Evolutionary conservation across 2,329 filamentous ascomycete genomes (phyloP).

Genomic region (Sporothrix pallida): DNA sequence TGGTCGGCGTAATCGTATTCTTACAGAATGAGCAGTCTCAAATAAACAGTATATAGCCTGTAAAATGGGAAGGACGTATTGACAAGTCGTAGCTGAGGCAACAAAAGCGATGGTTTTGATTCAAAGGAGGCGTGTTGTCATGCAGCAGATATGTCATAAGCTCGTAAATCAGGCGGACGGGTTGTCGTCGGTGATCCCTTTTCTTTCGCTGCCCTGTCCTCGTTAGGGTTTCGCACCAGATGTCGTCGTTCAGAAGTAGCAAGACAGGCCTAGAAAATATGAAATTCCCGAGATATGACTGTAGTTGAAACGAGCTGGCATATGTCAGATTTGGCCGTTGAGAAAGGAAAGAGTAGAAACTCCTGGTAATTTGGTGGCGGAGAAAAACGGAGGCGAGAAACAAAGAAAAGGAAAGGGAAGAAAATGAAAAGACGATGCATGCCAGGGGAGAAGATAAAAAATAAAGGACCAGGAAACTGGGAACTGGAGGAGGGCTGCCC

Average conservation of each 20-base stretch:
- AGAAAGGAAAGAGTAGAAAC: not conserved
- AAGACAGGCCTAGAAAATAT: not conserved
- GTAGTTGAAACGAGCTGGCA: not conserved
- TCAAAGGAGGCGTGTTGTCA: constrained; percentile 21
- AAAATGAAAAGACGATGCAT: constrained; percentile 13
- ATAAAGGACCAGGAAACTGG: not conserved
- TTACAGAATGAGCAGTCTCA: constrained; percentile 25
- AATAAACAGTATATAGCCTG: constrained; percentile 25
- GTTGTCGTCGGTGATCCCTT: not conserved
- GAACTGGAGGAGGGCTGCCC: not conserved
- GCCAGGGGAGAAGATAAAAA: not conserved
- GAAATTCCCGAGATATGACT: constrained; percentile 8
- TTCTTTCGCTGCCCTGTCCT: not conserved
- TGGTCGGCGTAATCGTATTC: not conserved
- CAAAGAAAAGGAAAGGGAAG: not conserved
- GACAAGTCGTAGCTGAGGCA: constrained; percentile 11
- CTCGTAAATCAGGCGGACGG: constrained; percentile 11
- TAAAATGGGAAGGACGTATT: not conserved
- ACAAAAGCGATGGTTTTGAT: not conserved
- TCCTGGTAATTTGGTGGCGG: constrained; percentile 8
- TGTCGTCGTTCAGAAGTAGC: not conserved
- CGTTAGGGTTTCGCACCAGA: not conserved
- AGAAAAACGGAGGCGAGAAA: not conserved
- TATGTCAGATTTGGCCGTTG: constrained; percentile 3
- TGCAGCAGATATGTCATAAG: constrained; percentile 34